A percentile compares a stretch with the other conserved stretches of the same genome.
phyloP scores from a whole-genome alignment of 2,329 filamentous ascomycete genomes.

The Dactylellina parvicollis region DNA sequence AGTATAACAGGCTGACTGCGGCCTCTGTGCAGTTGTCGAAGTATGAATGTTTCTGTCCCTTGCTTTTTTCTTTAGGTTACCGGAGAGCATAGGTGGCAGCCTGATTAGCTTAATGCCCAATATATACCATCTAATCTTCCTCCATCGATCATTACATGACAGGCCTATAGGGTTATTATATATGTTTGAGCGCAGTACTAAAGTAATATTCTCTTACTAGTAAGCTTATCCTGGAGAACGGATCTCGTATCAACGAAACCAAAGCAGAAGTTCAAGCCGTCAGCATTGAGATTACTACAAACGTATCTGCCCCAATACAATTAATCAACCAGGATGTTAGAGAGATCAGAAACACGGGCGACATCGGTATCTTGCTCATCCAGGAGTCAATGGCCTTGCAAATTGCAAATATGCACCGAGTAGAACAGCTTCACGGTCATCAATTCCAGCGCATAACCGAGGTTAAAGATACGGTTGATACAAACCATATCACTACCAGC shows the following conservation, averaged over 20 bases:
- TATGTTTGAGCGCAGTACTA: too few relatives aligned
- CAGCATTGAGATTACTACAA: constrained; percentile 18
- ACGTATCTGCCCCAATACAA: constrained; percentile 31
- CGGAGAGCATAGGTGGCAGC: too few relatives aligned
- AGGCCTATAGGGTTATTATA: background rate
- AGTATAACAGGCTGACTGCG: constrained; percentile 37
- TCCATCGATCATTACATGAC: background rate
- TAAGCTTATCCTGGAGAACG: constrained; percentile 26
- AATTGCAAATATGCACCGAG: constrained; percentile 7
- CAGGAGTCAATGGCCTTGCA: constrained; percentile 35
- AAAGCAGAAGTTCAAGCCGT: constrained; percentile 9
- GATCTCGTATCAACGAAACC: constrained; percentile 20
- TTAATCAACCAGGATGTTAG: constrained; percentile 18
- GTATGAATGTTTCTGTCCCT: constrained; percentile 29
- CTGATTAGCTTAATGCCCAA: background rate
- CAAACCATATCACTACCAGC: constrained; percentile 6
- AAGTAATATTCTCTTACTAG: constrained; percentile 4
- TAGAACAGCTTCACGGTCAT: constrained; percentile 16
- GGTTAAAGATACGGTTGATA: constrained; percentile 14
- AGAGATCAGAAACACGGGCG: constrained; percentile 4
- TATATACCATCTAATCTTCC: background rate
- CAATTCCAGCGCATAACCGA: constrained; percentile 28
- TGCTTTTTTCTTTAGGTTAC: background rate
- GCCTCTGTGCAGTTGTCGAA: constrained; percentile 51
- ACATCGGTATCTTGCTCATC: background rate